A percentile compares a stretch with the other conserved stretches of the same genome.
These are phyloP conservation scores for Ceratobasidium theobromae DNA, from an alignment of 1,284 basidiomycete species.

Conservation along the genomic window DNA sequence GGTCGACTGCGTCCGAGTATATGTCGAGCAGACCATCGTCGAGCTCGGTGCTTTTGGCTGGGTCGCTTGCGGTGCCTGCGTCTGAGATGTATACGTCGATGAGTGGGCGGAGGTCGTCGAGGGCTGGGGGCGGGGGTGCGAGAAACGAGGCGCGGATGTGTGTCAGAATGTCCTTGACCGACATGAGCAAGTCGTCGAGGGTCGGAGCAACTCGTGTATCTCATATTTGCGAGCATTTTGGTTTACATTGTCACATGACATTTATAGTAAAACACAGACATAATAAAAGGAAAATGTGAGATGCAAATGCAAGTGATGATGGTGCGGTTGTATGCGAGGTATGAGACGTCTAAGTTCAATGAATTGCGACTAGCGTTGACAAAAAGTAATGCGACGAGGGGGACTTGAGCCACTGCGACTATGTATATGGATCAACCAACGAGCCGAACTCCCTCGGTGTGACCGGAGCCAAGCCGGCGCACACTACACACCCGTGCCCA, in stretches of 20 bases:
- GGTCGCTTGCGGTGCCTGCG: not conserved
- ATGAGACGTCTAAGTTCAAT: not conserved
- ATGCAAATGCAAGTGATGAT: not conserved
- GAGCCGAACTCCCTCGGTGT: slow-evolving; percentile 27
- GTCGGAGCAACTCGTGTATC: too few relatives aligned
- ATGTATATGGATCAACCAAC: not conserved
- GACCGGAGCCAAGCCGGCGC: not conserved
- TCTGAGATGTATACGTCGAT: slow-evolving; percentile 27
- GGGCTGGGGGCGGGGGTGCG: not conserved
- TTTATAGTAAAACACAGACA: too few relatives aligned
- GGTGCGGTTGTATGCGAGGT: not conserved
- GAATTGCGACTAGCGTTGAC: not conserved
- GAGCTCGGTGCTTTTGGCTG: too few relatives aligned
- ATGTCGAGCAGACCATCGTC: slow-evolving; percentile 68
- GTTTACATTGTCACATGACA: too few relatives aligned
- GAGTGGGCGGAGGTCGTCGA: slow-evolving; percentile 8
- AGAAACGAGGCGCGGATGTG: slow-evolving; percentile 15
- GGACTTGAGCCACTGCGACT: slow-evolving; percentile 29
- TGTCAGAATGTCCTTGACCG: slow-evolving; percentile 10
- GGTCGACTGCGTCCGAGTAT: slow-evolving; percentile 62
- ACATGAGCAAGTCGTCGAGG: not conserved
- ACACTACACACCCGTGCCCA: slow-evolving; percentile 1
- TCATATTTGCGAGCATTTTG: too few relatives aligned
- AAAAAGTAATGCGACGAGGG: slow-evolving; percentile 4
- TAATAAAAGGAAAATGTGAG: too few relatives aligned